Evolutionary conservation across 2,329 filamentous ascomycete species (phyloP), one percentile per base, ranked within the genome.

Genomic region (Colletotrichum sp.): DNA sequence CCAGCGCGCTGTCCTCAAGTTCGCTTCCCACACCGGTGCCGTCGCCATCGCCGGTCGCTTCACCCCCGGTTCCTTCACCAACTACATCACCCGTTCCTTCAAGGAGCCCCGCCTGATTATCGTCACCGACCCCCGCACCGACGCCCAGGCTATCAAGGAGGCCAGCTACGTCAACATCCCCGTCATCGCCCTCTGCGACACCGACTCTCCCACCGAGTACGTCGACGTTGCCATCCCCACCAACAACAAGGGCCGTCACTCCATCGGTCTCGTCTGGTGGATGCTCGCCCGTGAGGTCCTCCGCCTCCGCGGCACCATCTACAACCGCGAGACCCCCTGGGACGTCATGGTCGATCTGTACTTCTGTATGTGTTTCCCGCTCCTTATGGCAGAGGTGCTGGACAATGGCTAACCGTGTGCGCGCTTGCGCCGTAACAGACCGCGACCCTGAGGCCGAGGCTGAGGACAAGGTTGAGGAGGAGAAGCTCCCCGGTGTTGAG

Each of bases 41-140:
- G 95, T 96, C 85, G 95, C 97, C 88, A 99, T 99, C 85, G 97
- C 97, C 85, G 97, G 97, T 91, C 97, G 97, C 88, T 99, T 99
- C 94, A 99, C 97, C 86, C 97, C 97, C 87, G 97, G 97, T 95
- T 98, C 96, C 89, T 99, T 99, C 94, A 99, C 97, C 92, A 99
- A 99, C 94, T 99, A 99, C 94, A 99, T 99, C 94, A 99, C 97
- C 89, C 96, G 97, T 86, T 98, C 97, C 80, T 99, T 99, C 96
- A 98, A 98, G 94, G 97, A 99, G 92, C 97, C 97, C 86, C 97
- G 97, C 89, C 92, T 99, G 86, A 98, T 99, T 89, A 93, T 99
- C 87, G 97, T 99, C 85, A 99, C 97, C 90, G 97, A 99, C 89
- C 97, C 97, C 84, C 96, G 97, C 90, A 99, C 97, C 91, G 97